phyloP scores from a whole-genome alignment of 2,329 filamentous ascomycete species.

The Ustulina deusta region DNA sequence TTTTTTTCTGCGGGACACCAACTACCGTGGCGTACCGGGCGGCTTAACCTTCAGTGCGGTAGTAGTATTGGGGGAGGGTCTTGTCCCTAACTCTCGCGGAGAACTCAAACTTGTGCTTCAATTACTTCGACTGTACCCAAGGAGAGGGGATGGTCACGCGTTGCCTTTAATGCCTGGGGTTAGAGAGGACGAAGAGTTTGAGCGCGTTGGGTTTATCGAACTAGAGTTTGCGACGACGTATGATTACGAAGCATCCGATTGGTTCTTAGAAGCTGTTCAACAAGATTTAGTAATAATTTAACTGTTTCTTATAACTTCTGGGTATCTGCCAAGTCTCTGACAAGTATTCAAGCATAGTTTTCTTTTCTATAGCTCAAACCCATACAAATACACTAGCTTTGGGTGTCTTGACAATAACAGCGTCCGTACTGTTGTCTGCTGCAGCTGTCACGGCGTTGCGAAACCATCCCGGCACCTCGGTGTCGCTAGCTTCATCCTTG shows the following conservation, averaged over 20 bases:
- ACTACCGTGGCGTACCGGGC: too few relatives aligned
- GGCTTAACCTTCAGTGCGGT: too few relatives aligned
- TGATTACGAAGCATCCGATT: not conserved
- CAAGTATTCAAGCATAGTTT: not conserved
- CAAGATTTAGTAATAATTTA: not conserved
- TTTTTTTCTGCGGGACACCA: too few relatives aligned
- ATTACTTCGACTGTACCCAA: too few relatives aligned
- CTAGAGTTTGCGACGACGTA: not conserved
- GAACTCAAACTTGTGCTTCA: too few relatives aligned
- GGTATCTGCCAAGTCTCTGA: not conserved
- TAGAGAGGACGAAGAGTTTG: not conserved
- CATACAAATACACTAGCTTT: not conserved
- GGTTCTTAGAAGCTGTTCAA: not conserved
- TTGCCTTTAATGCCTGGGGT: too few relatives aligned
- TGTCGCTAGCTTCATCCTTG: not conserved
- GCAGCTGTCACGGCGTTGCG: not conserved
- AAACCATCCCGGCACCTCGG: not conserved
- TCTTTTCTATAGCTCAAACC: not conserved
- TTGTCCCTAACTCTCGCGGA: too few relatives aligned
- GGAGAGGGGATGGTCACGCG: too few relatives aligned
- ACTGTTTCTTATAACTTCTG: not conserved
- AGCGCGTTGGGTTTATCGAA: not conserved
- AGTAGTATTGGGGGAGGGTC: too few relatives aligned
- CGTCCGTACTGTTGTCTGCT: not conserved
- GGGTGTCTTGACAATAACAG: not conserved